Evolutionary conservation across 192 early-diverging fungal genomes (phyloP).

Genomic region (Rhizoclosmatium globosum): DNA sequence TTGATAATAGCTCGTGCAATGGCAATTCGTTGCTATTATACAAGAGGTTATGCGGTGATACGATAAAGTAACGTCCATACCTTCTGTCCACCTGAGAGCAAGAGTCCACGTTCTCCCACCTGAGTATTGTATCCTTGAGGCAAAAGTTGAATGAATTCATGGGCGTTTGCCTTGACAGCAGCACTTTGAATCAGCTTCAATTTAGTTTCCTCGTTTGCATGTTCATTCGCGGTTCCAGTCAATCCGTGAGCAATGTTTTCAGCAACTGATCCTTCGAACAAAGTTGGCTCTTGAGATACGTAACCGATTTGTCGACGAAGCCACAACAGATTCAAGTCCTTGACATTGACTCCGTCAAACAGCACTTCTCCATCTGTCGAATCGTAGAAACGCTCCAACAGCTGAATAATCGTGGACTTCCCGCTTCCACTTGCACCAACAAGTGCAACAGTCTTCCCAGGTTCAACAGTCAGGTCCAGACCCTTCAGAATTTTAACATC

Average conservation of each 20-base stretch:
- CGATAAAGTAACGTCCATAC: too few species aligned
- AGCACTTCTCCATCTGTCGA: conserved; percentile 59
- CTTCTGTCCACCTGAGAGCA: conserved; percentile 89
- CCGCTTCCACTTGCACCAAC: conserved; percentile 84
- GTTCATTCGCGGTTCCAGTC: conserved; percentile 59
- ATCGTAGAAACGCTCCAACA: conserved; percentile 60
- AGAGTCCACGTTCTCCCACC: conserved; percentile 76
- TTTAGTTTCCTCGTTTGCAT: conserved; percentile 74
- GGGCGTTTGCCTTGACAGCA: conserved; percentile 71
- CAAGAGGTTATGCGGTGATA: too few species aligned
- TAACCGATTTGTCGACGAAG: conserved; percentile 87
- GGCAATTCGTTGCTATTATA: conserved; percentile 80
- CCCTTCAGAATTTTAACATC: conserved; percentile 67
- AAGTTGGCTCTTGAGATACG: conserved; percentile 90
- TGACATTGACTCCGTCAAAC: conserved; percentile 83
- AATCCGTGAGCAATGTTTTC: conserved; percentile 73
- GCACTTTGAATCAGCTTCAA: conserved; percentile 52
- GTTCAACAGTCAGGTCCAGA: conserved; percentile 58
- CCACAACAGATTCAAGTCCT: conserved; percentile 81
- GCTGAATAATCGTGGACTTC: conserved; percentile 76
- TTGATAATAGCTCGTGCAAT: conserved; percentile 92
- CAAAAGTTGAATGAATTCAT: conserved; percentile 83
- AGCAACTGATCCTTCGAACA: conserved; percentile 77
- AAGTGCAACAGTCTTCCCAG: conserved; percentile 84
- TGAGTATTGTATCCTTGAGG: conserved; percentile 82